Evolutionary conservation across 2,329 filamentous ascomycete genomes (phyloP), one percentile per base, ranked within the genome.

Genomic region (Amauroascus niger): DNA sequence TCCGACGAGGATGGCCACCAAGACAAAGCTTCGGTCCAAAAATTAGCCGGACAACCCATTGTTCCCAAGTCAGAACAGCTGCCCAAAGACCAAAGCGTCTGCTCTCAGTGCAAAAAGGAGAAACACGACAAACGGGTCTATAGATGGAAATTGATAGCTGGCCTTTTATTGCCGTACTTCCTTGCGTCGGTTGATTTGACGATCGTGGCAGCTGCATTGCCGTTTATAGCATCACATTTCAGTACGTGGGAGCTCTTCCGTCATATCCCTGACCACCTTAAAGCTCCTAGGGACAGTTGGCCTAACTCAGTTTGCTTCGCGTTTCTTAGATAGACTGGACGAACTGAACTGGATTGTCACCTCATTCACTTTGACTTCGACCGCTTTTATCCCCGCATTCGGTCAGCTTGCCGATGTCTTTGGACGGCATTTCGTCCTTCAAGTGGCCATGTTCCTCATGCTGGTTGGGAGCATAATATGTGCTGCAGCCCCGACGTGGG

Each of bases 271-370:
- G 13, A 35, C 13, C 13, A 14, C 13, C 32, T 40, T 20, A 28
- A 11, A 40, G 14, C 16, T 18, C 11, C 3, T 11, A 5, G 11
- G 7, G 32, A 35, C 3, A 30, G 24, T 14, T 40, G 5, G 14
- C 6, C 18, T 40, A 14, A 40, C 16, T 5, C 14, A 6, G 6
- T 4, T 7, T 26, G 7, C 8, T 40, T 7, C 28, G 18, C 6
- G 16, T 37, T 6, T 33, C n/a, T 35, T 46, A 77, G 76, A 74
- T 56, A 64, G 80, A 61, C 63, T 80, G 3, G 73, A 77, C 16
- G 77, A 83, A 60, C 72, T 84, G 1, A 85, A 83, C 62, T 86
- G 82, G 81, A 83, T 87, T 61, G 78, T 86, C 16, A 82, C 83
- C 0, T 74, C 81, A 6, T 87, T 85, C 66, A 86, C 82, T 50